Base-by-base conservation (phyloP, 208 protist genomes). In the Balamuthia mandrillaris region DNA sequence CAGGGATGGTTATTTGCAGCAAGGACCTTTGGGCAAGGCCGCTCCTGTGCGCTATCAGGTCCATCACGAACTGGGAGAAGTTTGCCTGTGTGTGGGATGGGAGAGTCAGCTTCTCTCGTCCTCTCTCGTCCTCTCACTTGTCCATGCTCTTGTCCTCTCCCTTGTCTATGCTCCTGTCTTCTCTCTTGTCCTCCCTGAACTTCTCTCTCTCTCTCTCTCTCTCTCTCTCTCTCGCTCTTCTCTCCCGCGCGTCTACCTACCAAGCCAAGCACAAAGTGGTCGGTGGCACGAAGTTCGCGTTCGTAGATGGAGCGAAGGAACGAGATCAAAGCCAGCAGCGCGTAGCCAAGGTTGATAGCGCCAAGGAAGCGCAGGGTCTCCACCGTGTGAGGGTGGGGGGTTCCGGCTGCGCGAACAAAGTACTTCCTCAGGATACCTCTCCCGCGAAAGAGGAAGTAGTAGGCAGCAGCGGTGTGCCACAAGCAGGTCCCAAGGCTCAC, bases 51-150 rank as follows among this genome's bases (percentile, higher is more conserved):
- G 52, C 52, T 21, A 9, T 29, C 10, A 75, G n/a, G 65, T 75
- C 65, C 41, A 75, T 5, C 35, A 44, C 65, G 42, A 75, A 75
- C 65, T 75, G 65, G 24, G 65, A 75, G 65, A 75, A 75, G 65
- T 75, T 75, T 37, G 65, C 65, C 65, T 54, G 39, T 31, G 65
- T 54, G 16, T n/a, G n/a, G n/a, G n/a, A n/a, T n/a, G n/a, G n/a
- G n/a, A n/a, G n/a, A n/a, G n/a, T n/a, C n/a, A n/a, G n/a, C n/a
- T n/a, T n/a, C n/a, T n/a, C n/a, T n/a, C n/a, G n/a, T n/a, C n/a
- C n/a, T n/a, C n/a, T n/a, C n/a, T n/a, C n/a, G n/a, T n/a, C n/a
- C n/a, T n/a, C n/a, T n/a, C n/a, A n/a, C n/a, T n/a, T n/a, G n/a
- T n/a, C n/a, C n/a, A n/a, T n/a, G n/a, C n/a, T n/a, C n/a, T n/a